Base-by-base conservation (phyloP, 2,329 filamentous ascomycete species). In the Penicillium hesseltinei region DNA sequence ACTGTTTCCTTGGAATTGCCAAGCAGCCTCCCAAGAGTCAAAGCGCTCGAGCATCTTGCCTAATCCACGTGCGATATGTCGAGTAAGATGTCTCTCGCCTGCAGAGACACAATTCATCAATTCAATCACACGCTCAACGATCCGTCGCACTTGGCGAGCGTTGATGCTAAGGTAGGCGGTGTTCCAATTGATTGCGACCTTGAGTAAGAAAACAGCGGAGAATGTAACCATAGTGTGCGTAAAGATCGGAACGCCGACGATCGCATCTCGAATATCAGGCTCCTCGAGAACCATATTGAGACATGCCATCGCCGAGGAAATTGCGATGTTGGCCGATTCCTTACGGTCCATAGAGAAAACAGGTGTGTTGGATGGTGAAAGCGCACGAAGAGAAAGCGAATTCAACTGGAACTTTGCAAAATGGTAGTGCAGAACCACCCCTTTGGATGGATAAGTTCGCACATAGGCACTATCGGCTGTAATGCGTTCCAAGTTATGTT, bases 351-450 rank as follows among this genome's bases (percentile, higher is more conserved):
- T 73, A 13, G 76, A 77, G 56, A 77, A 75, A 10, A 73, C 67
- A 0, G 75, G 75, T 0, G 75, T 74, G 48, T 75, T 76, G 13
- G 71, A 77, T 53, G 78, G 73, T 58, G 76, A 73, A 61, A 80
- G 73, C 4, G 78, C 61, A 62, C 73, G 69, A 10, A 75, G 68
- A 4, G 73, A 73, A 25, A 77, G 71, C 6, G 74, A 77, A 60
- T 82, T 80, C 21, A 83, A 74, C 60, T 82, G 80, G 46, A 83
- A 78, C 59, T 80, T 81, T 23, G 79, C 80, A 53, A 83, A 81
- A 60, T 82, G 78, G 60, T 80, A 81, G 65, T 83, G 81, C 9
- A 83, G 68, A 4, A 81, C 77, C 19, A 81, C 79, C 2, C 79
- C 80, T 62, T 80, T 80, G 11, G 77, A 78, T 1, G 79, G 78